Percentiles rank a stretch among this genome's conserved stretches.
These are phyloP conservation scores for Nannochloropsis salina DNA, from an alignment of 108 stramenopile species.

Conservation along the genomic window DNA sequence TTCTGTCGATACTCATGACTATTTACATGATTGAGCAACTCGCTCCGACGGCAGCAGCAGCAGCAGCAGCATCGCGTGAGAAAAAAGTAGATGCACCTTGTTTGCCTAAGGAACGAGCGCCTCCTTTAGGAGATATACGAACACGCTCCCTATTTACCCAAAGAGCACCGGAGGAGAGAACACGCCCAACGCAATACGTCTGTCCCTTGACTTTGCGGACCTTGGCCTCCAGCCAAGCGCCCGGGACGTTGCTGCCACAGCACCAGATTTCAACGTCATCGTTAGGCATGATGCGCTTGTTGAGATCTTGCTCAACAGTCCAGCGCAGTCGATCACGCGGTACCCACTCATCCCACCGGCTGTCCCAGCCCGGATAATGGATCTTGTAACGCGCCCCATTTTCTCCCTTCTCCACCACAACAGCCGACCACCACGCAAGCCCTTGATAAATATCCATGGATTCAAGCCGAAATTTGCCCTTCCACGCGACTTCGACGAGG, in stretches of 20 bases:
- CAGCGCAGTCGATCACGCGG: constrained; percentile 50
- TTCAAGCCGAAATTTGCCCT: constrained; percentile 54
- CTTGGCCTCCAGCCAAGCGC: constrained; percentile 54
- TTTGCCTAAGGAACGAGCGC: background rate
- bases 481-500: constrained; percentile 52
- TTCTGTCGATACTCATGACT: too few species aligned
- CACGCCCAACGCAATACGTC: constrained; percentile 33
- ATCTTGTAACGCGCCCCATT: constrained; percentile 43
- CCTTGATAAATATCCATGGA: constrained; percentile 50
- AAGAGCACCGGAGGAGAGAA: constrained; percentile 35
- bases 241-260: constrained; percentile 51
- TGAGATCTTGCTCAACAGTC: constrained; percentile 27
- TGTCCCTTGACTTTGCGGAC: constrained; percentile 26
- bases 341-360: constrained; percentile 57
- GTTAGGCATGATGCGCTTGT: background rate
- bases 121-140: constrained; percentile 24
- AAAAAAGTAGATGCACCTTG: background rate
- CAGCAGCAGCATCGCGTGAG: background rate
- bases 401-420: constrained; percentile 48
- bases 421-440: constrained; percentile 51
- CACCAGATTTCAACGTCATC: constrained; percentile 56
- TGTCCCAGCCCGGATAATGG: constrained; percentile 56
- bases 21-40: background rate
- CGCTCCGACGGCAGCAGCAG: background rate
- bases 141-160: constrained; percentile 34